A percentile compares a stretch with the other conserved stretches of the same genome.
phyloP scores from a whole-genome alignment of 352 stramenopile genomes.

The Globisporangium uncinulatum region DNA sequence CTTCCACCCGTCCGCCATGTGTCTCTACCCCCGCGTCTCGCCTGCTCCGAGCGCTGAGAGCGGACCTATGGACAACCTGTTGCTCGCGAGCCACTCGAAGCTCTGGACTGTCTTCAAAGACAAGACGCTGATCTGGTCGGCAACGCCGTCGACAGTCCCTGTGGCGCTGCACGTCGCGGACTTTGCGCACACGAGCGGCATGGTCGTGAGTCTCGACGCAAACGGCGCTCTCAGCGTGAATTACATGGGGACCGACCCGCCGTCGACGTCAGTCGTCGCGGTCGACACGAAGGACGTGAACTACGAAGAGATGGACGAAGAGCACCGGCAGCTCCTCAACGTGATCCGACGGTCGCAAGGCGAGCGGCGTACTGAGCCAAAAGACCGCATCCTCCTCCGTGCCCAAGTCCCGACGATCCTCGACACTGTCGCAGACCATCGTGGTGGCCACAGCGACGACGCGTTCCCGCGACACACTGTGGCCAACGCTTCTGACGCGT shows the following conservation, averaged over 20 bases:
- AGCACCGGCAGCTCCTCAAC: conserved; percentile 82
- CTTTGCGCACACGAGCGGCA: conserved; percentile 69
- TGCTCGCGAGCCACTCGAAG: conserved; percentile 70
- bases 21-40: conserved; percentile 35
- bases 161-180: conserved; percentile 59
- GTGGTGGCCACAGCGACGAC: conserved; percentile 27
- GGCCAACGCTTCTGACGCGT: background rate
- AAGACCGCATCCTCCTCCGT: conserved; percentile 70
- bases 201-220: conserved; percentile 78
- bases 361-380: conserved; percentile 56
- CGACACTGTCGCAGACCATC: conserved; percentile 40
- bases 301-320: conserved; percentile 90
- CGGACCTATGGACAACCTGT: conserved; percentile 54
- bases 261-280: conserved; percentile 61
- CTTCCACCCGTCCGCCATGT: conserved; percentile 61
- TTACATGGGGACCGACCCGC: conserved; percentile 89
- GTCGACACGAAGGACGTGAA: conserved; percentile 81
- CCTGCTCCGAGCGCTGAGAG: conserved; percentile 3
- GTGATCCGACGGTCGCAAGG: conserved; percentile 78
- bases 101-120: conserved; percentile 79
- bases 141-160: conserved; percentile 42
- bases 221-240: conserved; percentile 71
- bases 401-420: conserved; percentile 66
- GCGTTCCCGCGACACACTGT: conserved; percentile 1
- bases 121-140: conserved; percentile 77